These are phyloP conservation scores for Patellifolia procumbens DNA, from an alignment of 179 eudicot species.

Conservation along the genomic window DNA sequence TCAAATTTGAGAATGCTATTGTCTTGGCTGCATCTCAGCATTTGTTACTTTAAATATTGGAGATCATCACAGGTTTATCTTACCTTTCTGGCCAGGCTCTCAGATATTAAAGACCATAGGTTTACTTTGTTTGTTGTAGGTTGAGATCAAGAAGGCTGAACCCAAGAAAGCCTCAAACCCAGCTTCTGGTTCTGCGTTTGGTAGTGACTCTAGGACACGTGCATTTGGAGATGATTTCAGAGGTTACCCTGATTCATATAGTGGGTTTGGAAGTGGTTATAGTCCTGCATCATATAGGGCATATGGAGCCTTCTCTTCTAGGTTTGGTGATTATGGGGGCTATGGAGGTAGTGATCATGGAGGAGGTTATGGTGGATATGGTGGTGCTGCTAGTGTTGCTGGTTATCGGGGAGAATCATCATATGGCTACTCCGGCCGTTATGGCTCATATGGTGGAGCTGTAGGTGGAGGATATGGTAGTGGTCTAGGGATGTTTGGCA, in stretches of 20 bases:
- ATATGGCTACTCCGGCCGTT: slow-evolving; percentile 39
- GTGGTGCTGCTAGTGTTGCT: slow-evolving; percentile 30
- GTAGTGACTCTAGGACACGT: slow-evolving; percentile 80
- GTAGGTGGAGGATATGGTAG: slow-evolving; percentile 42
- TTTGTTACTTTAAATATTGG: not conserved
- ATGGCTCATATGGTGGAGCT: slow-evolving; percentile 38
- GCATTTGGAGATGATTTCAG: slow-evolving; percentile 52
- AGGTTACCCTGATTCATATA: slow-evolving; percentile 42
- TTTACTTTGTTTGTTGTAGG: slow-evolving; percentile 80
- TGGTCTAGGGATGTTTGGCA: slow-evolving; percentile 33
- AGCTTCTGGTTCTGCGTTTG: slow-evolving; percentile 66
- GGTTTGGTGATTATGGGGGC: slow-evolving; percentile 43
- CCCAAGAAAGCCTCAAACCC: slow-evolving; percentile 98
- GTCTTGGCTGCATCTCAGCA: slow-evolving; percentile 14
- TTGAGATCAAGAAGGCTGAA: slow-evolving; percentile 99
- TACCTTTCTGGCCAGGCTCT: slow-evolving; percentile 5
- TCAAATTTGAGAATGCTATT: not conserved
- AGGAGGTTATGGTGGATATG: slow-evolving; percentile 31
- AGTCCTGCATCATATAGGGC: slow-evolving; percentile 46
- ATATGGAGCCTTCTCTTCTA: slow-evolving; percentile 37
- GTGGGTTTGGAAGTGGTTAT: slow-evolving; percentile 43
- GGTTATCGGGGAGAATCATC: slow-evolving; percentile 39
- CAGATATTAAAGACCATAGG: slow-evolving; percentile 41
- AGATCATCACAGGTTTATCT: slow-evolving; percentile 25
- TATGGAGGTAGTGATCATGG: slow-evolving; percentile 41